Base-by-base conservation (phyloP, 2,329 filamentous ascomycete species). In the Arthrobotrys musiformis region DNA sequence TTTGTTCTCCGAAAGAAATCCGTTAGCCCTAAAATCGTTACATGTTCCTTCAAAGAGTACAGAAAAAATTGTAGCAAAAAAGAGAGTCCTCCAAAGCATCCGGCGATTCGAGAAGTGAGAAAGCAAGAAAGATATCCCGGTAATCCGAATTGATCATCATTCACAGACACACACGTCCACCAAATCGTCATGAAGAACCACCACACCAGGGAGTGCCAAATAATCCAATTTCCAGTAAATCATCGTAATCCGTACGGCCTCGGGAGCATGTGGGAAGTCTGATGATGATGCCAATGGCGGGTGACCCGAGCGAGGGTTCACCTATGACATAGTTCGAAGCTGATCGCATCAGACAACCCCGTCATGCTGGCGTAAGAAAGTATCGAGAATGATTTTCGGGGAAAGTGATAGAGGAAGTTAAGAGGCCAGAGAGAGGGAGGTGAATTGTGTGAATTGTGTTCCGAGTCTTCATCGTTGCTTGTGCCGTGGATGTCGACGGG, bases 11-110 rank as follows among this genome's bases (percentile, higher is more conserved):
- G 40, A 69, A 64, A 76, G 48, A 60, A 69, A 76, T 76, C 63
- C 66, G 72, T 76, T 76, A 76, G 72, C 72, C 37, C 48, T 69
- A 70, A 70, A 73, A 70, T 76, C 64, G 54, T 64, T 76, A 76
- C 72, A 76, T 68, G 13, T 58, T 64, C 72, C 64, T 28, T n/a
- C n/a, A 58, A 64, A 70, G 70, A 9, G 66, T 64, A 76, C 63
- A 75, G 56, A 69, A 67, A 74, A 42, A 60, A 24, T n/a, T n/a
- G n/a, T n/a, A 63, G 70, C 33, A 74, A 19, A 33, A 33, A 33
- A 33, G 30, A 33, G 9, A 33, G n/a, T 64, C 64, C 64, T 61
- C 19, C 54, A 33, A 70, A 26, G 56, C 30, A 44, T 69, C 64
- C 46, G 66, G 58, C 58, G 61, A 58, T 62, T 40, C 54, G 35